phyloP scores from a whole-genome alignment of 208 protist genomes.

The Crithidia expoeki region DNA sequence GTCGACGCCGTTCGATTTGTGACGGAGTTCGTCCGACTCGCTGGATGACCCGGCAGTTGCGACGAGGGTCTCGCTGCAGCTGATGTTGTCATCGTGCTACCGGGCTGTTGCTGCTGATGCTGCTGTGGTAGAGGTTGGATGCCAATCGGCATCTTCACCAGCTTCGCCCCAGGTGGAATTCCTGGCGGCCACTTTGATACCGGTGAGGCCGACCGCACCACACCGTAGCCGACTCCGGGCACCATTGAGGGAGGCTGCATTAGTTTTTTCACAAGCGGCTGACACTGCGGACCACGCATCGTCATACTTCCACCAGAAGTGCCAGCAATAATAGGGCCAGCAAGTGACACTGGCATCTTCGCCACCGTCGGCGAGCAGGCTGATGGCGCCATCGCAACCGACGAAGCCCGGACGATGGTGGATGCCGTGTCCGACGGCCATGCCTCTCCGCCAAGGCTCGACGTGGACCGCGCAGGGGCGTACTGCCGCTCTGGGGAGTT shows the following conservation, averaged over 20 bases:
- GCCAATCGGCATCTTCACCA: slow-evolving; percentile 17
- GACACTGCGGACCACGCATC: not conserved
- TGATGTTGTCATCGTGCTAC: not conserved
- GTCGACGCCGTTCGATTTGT: slow-evolving; percentile 1
- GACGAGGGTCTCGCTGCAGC: slow-evolving; percentile 2
- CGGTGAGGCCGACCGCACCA: not conserved
- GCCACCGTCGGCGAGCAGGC: not conserved
- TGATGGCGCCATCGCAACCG: not conserved
- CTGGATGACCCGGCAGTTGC: slow-evolving; percentile 19
- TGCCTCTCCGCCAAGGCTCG: slow-evolving; percentile 15
- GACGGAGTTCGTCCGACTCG: slow-evolving; percentile 12
- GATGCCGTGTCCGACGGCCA: slow-evolving; percentile 20
- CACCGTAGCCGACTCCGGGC: too few species aligned
- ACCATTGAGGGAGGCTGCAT: not conserved
- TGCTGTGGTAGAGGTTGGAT: not conserved
- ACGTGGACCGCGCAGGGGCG: slow-evolving; percentile 20
- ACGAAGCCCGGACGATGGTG: slow-evolving; percentile 2
- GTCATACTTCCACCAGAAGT: not conserved
- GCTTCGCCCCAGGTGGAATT: slow-evolving; percentile 3
- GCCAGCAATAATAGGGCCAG: not conserved
- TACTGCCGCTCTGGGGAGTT: slow-evolving; percentile 29
- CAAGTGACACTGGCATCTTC: not conserved
- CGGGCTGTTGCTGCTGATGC: slow-evolving; percentile 1
- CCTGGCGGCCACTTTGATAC: slow-evolving; percentile 12
- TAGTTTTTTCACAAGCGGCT: slow-evolving; percentile 12